These are phyloP conservation scores for Uromyces viciae-fabae DNA, from an alignment of 1,284 basidiomycete species.

Conservation along the genomic window DNA sequence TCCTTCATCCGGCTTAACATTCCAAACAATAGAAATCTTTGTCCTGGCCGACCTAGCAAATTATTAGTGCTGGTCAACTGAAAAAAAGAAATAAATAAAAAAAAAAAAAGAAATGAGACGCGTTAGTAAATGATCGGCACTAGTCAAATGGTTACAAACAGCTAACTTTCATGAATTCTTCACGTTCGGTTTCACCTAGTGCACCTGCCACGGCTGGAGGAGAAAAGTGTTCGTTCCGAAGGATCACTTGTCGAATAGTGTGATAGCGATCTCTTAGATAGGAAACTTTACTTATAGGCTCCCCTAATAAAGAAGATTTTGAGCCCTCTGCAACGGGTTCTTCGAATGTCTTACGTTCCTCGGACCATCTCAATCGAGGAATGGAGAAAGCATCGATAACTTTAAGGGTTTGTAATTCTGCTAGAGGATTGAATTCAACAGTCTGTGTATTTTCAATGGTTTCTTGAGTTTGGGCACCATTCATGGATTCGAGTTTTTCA, in stretches of 20 bases:
- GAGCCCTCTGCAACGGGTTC: neutral
- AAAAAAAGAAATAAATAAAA: neutral
- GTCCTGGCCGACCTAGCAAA: slow-evolving; percentile 80
- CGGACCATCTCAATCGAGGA: slow-evolving; percentile 32
- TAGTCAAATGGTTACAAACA: neutral
- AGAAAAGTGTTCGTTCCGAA: slow-evolving; percentile 92
- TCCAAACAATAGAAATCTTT: slow-evolving; percentile 87
- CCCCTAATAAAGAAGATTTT: slow-evolving; percentile 27
- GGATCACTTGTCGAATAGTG: slow-evolving; percentile 60
- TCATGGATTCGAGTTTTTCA: slow-evolving; percentile 10
- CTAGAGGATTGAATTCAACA: neutral
- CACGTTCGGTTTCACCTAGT: slow-evolving; percentile 64
- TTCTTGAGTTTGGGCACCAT: neutral
- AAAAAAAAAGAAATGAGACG: neutral
- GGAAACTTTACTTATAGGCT: slow-evolving; percentile 22
- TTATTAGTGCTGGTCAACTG: slow-evolving; percentile 95
- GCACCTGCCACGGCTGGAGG: slow-evolving; percentile 79
- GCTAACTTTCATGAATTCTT: slow-evolving; percentile 72
- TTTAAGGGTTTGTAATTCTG: slow-evolving; percentile 18
- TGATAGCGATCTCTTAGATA: slow-evolving; percentile 42
- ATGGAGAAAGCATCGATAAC: slow-evolving; percentile 39
- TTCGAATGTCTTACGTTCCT: slow-evolving; percentile 33
- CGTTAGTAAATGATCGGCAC: neutral
- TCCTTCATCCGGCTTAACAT: slow-evolving; percentile 86
- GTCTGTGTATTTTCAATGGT: slow-evolving; percentile 3